Percentiles rank a stretch among this genome's conserved stretches.
Conservation (phyloP, 2,329 filamentous ascomycete genomes). For the Diaporthe destruens region DNA sequence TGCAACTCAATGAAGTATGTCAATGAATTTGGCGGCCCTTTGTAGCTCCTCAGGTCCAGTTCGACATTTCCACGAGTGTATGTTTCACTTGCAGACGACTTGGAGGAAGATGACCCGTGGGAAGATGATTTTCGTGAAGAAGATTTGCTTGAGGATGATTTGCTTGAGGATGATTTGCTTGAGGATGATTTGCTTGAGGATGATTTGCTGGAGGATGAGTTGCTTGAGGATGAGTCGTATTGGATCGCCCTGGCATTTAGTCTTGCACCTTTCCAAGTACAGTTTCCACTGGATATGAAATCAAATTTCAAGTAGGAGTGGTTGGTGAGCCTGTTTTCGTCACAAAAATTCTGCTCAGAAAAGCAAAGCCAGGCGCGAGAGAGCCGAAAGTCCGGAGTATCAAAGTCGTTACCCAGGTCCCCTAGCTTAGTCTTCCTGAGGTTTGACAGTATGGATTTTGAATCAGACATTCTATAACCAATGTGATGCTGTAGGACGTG, state of each 20-base stretch:
- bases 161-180: no score
- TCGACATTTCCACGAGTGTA: no score
- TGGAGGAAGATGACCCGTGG: neutral
- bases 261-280: neutral
- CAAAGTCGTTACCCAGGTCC: no score
- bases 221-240: no score
- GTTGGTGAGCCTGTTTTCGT: neutral
- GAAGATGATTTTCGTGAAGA: neutral
- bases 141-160: no score
- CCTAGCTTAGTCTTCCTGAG: no score
- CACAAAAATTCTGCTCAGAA: neutral
- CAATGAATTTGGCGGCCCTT: neutral
- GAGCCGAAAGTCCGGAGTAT: neutral
- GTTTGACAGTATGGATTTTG: no score
- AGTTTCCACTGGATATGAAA: neutral
- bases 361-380: conserved; percentile 3
- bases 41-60: neutral
- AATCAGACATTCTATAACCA: no score
- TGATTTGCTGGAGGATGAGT: no score
- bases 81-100: no score
- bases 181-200: no score
- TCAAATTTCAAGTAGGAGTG: neutral
- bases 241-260: neutral
- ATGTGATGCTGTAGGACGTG: no score
- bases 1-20: neutral